phyloP scores from a whole-genome alignment of 192 early-diverging fungal species.

The Chytriomyces sp. region DNA sequence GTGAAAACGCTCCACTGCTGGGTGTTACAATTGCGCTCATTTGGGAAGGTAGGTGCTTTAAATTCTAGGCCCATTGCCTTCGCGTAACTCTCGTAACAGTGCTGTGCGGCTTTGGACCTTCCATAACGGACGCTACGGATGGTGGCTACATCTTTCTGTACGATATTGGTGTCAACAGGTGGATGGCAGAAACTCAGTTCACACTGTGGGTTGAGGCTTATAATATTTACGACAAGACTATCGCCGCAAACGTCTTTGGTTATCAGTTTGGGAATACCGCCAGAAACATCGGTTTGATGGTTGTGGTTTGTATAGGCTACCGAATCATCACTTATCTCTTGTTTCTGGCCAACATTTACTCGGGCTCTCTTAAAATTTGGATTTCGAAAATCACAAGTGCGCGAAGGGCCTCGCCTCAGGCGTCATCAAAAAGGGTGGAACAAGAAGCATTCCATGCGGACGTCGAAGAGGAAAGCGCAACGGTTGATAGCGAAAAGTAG shows the following conservation, averaged over 20 bases:
- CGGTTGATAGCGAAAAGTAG: too few relatives aligned
- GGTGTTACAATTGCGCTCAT: constrained; percentile 25
- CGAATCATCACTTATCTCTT: not conserved
- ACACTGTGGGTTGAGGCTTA: not conserved
- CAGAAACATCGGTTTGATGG: not conserved
- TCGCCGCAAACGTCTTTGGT: not conserved
- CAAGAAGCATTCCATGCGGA: too few relatives aligned
- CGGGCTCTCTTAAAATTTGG: not conserved
- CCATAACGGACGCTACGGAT: constrained; percentile 24
- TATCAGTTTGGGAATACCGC: not conserved
- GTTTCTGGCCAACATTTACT: not conserved
- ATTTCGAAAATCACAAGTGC: constrained; percentile 16
- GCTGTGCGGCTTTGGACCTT: constrained; percentile 39
- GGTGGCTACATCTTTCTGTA: constrained; percentile 33
- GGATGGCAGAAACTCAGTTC: constrained; percentile 12
- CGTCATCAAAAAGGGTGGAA: too few relatives aligned
- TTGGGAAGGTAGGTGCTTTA: too few relatives aligned
- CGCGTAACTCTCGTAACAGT: too few relatives aligned
- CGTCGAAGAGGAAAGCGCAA: too few relatives aligned
- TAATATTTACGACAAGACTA: not conserved
- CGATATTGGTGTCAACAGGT: constrained; percentile 9
- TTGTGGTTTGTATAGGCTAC: not conserved
- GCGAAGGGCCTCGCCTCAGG: constrained; percentile 14
- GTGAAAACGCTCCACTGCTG: not conserved
- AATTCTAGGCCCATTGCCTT: too few relatives aligned